A percentile compares a stretch with the other conserved stretches of the same genome.
These are phyloP conservation scores for Ascodesmis nigricans DNA, from an alignment of 495 filamentous ascomycete species.

Conservation along the genomic window DNA sequence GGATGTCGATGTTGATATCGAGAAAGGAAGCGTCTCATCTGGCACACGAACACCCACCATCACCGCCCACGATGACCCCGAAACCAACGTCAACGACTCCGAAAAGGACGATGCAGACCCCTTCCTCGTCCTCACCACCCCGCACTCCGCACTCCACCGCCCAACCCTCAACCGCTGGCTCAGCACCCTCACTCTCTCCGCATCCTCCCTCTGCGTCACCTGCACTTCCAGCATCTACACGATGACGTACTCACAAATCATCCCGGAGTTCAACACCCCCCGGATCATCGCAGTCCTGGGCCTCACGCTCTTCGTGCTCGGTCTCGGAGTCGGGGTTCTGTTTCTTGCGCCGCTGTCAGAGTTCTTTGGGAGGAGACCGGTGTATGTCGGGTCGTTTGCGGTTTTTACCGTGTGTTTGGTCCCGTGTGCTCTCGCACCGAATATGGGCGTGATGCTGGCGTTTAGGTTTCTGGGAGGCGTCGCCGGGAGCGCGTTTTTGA, in stretches of 20 bases:
- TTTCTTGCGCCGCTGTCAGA: conserved; percentile 33
- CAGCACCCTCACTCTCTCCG: too few species aligned
- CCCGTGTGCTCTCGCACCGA: conserved; percentile 66
- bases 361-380: conserved; percentile 73
- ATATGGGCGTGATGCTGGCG: conserved; percentile 63
- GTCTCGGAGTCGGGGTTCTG: conserved; percentile 27
- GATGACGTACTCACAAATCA: conserved; percentile 62
- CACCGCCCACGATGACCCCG: too few species aligned
- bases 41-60: too few species aligned
- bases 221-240: conserved; percentile 81
- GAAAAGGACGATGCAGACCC: too few species aligned
- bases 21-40: too few species aligned
- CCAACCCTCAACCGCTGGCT: too few species aligned
- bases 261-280: conserved; percentile 46
- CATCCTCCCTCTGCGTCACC: too few species aligned
- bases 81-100: too few species aligned
- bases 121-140: too few species aligned
- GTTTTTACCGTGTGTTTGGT: conserved; percentile 72
- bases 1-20: too few species aligned
- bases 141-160: too few species aligned
- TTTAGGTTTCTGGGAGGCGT: conserved; percentile 70
- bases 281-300: conserved; percentile 56
- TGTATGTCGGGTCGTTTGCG: conserved; percentile 58
- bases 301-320: conserved; percentile 57
- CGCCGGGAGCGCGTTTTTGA: conserved; percentile 68